Conservation (phyloP, 352 stramenopile species). For the Pseudoperonospora humuli region DNA sequence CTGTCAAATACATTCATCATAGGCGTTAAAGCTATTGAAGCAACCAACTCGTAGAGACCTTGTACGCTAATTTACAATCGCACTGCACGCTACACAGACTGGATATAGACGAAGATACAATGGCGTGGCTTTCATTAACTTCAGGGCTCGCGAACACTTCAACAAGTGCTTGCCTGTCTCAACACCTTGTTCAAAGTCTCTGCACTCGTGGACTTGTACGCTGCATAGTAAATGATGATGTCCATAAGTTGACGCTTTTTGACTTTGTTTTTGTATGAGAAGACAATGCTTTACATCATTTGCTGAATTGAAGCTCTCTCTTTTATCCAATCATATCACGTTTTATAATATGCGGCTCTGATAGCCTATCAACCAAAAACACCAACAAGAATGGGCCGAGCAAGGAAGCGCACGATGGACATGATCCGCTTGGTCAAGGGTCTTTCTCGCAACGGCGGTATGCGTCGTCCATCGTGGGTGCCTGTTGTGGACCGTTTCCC, state of each 20-base stretch:
- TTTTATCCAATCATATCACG: not conserved
- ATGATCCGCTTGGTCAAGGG: conserved; percentile 77
- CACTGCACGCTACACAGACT: conserved; percentile 17
- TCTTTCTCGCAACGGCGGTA: conserved; percentile 70
- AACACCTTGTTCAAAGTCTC: too few relatives aligned
- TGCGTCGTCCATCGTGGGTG: conserved; percentile 64
- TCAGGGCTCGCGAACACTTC: too few relatives aligned
- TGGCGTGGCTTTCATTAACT: too few relatives aligned
- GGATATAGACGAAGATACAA: conserved; percentile 29
- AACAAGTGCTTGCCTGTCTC: too few relatives aligned
- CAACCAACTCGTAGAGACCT: not conserved
- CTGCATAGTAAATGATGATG: too few relatives aligned
- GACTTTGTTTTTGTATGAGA: too few relatives aligned
- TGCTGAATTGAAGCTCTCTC: not conserved
- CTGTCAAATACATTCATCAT: conserved; percentile 11
- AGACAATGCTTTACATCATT: too few relatives aligned
- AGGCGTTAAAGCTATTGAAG: not conserved
- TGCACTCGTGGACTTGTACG: too few relatives aligned
- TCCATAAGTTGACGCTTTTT: too few relatives aligned
- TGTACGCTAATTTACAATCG: conserved; percentile 16
- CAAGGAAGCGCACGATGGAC: conserved; percentile 66
- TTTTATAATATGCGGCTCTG: too few relatives aligned
- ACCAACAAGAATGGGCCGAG: conserved; percentile 54
- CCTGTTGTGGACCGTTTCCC: conserved; percentile 70
- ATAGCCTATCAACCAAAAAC: too few relatives aligned